These are phyloP conservation scores for Baudoinia panamericana DNA, from an alignment of 495 filamentous ascomycete species.

Conservation along the genomic window DNA sequence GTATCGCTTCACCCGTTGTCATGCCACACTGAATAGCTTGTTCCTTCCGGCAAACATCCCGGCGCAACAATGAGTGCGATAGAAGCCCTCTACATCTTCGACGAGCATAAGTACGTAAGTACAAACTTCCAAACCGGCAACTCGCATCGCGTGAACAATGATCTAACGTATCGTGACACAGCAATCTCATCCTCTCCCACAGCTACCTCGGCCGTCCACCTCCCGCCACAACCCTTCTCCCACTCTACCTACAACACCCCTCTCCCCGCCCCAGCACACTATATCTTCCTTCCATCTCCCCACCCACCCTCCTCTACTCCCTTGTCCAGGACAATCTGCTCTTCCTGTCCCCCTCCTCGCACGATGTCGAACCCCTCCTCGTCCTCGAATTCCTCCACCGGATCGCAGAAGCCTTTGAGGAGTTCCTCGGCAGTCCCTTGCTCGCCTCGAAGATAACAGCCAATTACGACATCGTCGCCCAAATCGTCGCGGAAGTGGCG, in stretches of 20 bases:
- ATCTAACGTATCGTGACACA: slow-evolving; percentile 45
- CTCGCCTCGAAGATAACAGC: slow-evolving; percentile 71
- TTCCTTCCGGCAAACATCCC: slow-evolving; percentile 7
- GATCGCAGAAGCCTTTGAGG: slow-evolving; percentile 83
- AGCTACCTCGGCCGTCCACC: slow-evolving; percentile 87
- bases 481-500: slow-evolving; percentile 89
- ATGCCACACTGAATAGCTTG: slow-evolving; percentile 11
- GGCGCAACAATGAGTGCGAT: slow-evolving; percentile 57
- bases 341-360: slow-evolving; percentile 67
- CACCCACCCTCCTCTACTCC: slow-evolving; percentile 82
- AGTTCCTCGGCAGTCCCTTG: slow-evolving; percentile 84
- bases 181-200: slow-evolving; percentile 75
- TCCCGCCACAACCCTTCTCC: slow-evolving; percentile 59
- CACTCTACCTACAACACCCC: slow-evolving; percentile 76
- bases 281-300: slow-evolving; percentile 65
- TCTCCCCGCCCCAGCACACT: slow-evolving; percentile 73
- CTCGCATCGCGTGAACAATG: slow-evolving; percentile 36
- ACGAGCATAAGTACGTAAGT: slow-evolving; percentile 65
- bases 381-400: slow-evolving; percentile 91
- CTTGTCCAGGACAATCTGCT: slow-evolving; percentile 75
- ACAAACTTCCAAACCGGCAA: background rate
- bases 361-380: slow-evolving; percentile 82
- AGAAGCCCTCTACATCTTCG: slow-evolving; percentile 91
- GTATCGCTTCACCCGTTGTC: background rate
- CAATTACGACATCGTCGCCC: slow-evolving; percentile 88